phyloP scores from a whole-genome alignment of 1,139 yeast species.

The Meyerozyma carpophila region DNA sequence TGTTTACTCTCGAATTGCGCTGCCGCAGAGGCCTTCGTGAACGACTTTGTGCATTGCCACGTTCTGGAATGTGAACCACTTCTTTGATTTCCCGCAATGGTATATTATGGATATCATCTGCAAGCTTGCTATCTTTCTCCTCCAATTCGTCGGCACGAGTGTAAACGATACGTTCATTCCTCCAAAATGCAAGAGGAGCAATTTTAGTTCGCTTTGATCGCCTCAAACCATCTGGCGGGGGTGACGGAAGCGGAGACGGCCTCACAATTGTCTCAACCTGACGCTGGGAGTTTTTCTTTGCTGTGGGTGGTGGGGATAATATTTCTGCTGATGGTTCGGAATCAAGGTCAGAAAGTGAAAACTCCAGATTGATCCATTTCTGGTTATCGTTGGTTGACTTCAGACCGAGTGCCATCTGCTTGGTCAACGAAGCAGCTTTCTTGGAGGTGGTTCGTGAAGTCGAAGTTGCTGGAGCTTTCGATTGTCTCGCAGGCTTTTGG shows the following conservation, averaged over 20 bases:
- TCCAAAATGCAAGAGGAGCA: constrained; percentile 81
- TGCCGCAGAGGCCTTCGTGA: constrained; percentile 3
- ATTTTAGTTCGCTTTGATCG: constrained; percentile 60
- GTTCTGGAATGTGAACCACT: constrained; percentile 47
- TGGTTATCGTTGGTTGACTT: neutral
- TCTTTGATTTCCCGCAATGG: constrained; percentile 59
- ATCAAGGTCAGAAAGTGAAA: neutral
- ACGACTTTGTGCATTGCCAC: constrained; percentile 5
- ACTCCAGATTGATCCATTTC: neutral
- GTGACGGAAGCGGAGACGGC: constrained; percentile 39
- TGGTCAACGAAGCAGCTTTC: neutral
- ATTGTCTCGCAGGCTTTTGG: neutral
- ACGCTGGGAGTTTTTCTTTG: constrained; percentile 6
- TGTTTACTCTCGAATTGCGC: constrained; percentile 10
- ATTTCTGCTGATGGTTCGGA: constrained; percentile 6
- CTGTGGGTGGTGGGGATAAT: constrained; percentile 17
- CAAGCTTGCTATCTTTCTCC: constrained; percentile 32
- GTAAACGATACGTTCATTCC: constrained; percentile 72
- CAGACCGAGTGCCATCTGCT: neutral
- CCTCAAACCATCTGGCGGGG: constrained; percentile 42
- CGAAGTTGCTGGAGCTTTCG: neutral
- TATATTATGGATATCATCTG: constrained; percentile 27
- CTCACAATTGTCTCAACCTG: constrained; percentile 8
- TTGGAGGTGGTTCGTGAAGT: neutral
- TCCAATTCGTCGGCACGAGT: constrained; percentile 35